Conservation (phyloP, 2,329 filamentous ascomycete species). For the Cyphellophora europaea region DNA sequence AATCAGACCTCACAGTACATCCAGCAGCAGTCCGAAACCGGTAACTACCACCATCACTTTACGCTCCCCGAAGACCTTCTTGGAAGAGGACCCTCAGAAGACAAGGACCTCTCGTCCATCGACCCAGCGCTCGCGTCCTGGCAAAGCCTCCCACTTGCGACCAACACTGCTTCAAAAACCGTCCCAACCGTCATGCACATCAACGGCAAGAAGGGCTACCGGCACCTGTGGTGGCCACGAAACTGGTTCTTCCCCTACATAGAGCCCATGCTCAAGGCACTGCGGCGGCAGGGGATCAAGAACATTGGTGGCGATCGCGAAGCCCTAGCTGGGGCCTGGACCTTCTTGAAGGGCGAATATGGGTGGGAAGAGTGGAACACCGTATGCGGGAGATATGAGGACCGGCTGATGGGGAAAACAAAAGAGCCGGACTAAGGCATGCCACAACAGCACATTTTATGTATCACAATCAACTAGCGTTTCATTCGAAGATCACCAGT, state of each 20-base stretch:
- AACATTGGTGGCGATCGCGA: neutral
- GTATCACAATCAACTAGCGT: too few species aligned
- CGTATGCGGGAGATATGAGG: neutral
- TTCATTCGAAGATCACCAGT: too few species aligned
- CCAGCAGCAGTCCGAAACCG: neutral
- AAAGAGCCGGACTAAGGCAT: too few species aligned
- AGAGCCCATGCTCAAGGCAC: constrained; percentile 21
- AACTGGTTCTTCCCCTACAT: constrained; percentile 32
- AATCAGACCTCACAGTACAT: constrained; percentile 10
- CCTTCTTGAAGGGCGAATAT: neutral
- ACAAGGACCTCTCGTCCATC: neutral
- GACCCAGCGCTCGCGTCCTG: constrained; percentile 4
- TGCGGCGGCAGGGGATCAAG: too few species aligned
- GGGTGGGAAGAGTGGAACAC: neutral
- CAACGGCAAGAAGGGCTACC: constrained; percentile 27
- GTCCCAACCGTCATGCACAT: constrained; percentile 31
- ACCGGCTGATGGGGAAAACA: neutral
- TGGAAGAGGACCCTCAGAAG: neutral
- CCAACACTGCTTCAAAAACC: constrained; percentile 29
- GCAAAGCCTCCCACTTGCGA: constrained; percentile 22
- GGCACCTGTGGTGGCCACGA: constrained; percentile 24
- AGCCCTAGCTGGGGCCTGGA: neutral
- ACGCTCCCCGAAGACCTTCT: constrained; percentile 1
- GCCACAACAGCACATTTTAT: too few species aligned
- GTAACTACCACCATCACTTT: constrained; percentile 1